Conservation (phyloP, 1,284 basidiomycete genomes). For the Trichosporon asahii region DNA sequence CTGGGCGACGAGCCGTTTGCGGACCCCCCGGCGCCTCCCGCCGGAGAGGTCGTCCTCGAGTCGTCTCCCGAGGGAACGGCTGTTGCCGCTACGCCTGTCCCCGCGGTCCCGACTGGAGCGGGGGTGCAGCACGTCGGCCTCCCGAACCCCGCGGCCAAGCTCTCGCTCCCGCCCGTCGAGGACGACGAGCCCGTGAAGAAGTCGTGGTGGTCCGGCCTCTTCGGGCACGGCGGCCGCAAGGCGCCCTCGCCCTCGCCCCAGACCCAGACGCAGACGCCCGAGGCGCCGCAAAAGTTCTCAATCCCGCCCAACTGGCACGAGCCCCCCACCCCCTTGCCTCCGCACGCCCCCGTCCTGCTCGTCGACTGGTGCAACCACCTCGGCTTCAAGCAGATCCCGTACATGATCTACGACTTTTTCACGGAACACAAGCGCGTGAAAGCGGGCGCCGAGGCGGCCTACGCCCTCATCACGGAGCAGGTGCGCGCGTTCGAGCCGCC, state of each 20-base stretch:
- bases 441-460: constrained; percentile 76
- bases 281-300: constrained; percentile 17
- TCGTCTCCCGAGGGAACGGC: not conserved
- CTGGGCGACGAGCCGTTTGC: constrained; percentile 65
- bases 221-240: not conserved
- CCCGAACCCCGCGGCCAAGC: not conserved
- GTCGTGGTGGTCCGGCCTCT: not conserved
- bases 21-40: not conserved
- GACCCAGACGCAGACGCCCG: no score
- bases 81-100: constrained; percentile 2
- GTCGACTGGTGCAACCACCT: constrained; percentile 83
- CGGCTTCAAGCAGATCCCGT: constrained; percentile 80
- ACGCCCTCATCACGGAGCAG: constrained; percentile 65
- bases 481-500: constrained; percentile 62
- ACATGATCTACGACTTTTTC: constrained; percentile 89
- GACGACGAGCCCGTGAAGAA: constrained; percentile 2
- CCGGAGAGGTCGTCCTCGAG: constrained; percentile 19
- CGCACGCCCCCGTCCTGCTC: constrained; percentile 77
- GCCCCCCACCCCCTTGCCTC: constrained; percentile 64
- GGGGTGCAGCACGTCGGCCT: constrained; percentile 29
- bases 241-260: not conserved
- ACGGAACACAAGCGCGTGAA: constrained; percentile 77
- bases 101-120: constrained; percentile 13
- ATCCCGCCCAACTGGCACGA: constrained; percentile 50
- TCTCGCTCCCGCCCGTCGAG: constrained; percentile 26